phyloP scores from a whole-genome alignment of 495 filamentous ascomycete species.

The Bathelium albidoporum region DNA sequence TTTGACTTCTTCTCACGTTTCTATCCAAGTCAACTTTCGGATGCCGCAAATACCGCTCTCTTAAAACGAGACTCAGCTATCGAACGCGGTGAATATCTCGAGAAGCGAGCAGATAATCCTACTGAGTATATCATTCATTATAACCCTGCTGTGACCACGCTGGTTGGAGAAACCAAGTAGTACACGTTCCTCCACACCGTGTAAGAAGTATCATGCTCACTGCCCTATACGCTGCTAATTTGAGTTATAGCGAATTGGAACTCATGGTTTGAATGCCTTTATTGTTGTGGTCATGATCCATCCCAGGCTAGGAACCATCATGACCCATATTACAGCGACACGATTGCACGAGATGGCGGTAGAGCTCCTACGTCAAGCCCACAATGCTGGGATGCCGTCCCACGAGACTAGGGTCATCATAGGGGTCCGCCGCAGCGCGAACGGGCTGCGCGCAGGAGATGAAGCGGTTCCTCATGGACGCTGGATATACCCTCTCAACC shows the following conservation, averaged over 20 bases:
- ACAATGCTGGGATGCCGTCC: neutral
- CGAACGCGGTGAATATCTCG: neutral
- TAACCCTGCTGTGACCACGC: neutral
- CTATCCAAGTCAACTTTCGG: neutral
- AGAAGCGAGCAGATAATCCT: neutral
- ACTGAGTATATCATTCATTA: neutral
- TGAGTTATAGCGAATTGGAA: neutral
- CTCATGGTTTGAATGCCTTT: neutral
- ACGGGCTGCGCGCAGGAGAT: neutral
- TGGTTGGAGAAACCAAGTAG: neutral
- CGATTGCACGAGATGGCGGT: neutral
- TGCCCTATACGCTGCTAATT: neutral
- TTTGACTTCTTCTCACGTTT: neutral
- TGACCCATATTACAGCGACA: neutral
- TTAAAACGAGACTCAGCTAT: too few species aligned
- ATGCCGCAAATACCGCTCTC: too few species aligned
- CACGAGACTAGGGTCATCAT: neutral
- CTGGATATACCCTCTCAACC: neutral
- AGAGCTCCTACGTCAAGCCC: neutral
- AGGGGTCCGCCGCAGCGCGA: too few species aligned
- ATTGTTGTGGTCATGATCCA: neutral
- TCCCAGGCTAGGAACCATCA: neutral
- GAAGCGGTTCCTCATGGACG: neutral
- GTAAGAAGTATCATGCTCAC: neutral
- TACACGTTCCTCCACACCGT: neutral